These are phyloP conservation scores for Lactarius hengduanensis DNA, from an alignment of 768 basidiomycete genomes.

Conservation along the genomic window DNA sequence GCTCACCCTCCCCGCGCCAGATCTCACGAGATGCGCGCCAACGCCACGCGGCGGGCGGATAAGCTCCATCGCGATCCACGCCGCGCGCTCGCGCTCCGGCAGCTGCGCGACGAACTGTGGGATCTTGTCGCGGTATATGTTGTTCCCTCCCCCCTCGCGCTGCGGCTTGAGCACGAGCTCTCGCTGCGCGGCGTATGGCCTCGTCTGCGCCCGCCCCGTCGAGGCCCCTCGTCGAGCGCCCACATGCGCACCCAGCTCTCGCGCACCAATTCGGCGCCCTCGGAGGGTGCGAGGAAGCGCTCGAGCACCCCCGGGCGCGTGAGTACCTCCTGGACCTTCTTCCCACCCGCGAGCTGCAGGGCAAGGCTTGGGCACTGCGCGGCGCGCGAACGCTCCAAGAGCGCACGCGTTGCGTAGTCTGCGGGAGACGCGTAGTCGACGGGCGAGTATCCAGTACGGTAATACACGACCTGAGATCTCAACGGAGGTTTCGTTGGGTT, in stretches of 20 bases:
- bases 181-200: constrained; percentile 49
- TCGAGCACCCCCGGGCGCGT: constrained; percentile 72
- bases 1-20: constrained; percentile 48
- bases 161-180: constrained; percentile 92
- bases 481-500: constrained; percentile 37
- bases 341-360: constrained; percentile 92
- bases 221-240: constrained; percentile 53
- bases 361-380: constrained; percentile 93
- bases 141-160: constrained; percentile 97
- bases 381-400: constrained; percentile 77
- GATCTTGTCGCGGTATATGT: constrained; percentile 84
- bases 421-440: constrained; percentile 65
- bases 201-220: constrained; percentile 43
- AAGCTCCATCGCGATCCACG: constrained; percentile 96
- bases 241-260: constrained; percentile 88
- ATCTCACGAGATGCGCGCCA: constrained; percentile 74
- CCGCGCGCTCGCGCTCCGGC: constrained; percentile 59
- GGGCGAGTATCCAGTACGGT: constrained; percentile 86
- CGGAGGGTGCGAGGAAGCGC: constrained; percentile 54
- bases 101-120: constrained; percentile 70
- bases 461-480: constrained; percentile 91
- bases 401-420: constrained; percentile 71
- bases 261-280: constrained; percentile 55
- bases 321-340: constrained; percentile 92
- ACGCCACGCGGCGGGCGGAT: constrained; percentile 73